phyloP scores from a whole-genome alignment of 805 yeast species.

The Candida incommunis region DNA sequence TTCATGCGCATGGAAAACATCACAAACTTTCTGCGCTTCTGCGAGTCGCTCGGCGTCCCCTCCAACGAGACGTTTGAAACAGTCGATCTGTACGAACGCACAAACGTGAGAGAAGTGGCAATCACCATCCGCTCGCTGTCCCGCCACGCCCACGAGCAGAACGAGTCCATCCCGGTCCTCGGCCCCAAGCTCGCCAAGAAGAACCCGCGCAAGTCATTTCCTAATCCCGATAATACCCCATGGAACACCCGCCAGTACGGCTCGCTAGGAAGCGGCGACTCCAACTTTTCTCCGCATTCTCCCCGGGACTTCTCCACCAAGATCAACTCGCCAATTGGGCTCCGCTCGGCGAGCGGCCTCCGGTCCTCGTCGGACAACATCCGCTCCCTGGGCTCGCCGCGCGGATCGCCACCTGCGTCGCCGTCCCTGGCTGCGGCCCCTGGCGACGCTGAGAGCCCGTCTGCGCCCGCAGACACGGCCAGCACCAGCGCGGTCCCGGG shows the following conservation, averaged over 20 bases:
- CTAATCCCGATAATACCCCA: conserved; percentile 30
- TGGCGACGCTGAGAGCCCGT: no score
- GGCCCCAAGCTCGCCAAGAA: conserved; percentile 40
- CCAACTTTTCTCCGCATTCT: neutral
- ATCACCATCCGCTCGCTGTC: conserved; percentile 63
- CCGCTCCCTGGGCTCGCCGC: no score
- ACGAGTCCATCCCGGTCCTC: conserved; percentile 36
- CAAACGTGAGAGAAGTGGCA: conserved; percentile 70
- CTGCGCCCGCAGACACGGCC: no score
- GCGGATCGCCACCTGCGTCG: no score
- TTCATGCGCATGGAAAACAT: conserved; percentile 80
- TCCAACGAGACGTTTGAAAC: conserved; percentile 76
- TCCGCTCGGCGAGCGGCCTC: neutral
- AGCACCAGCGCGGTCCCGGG: no score
- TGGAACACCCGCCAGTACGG: conserved; percentile 54
- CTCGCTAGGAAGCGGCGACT: conserved; percentile 42
- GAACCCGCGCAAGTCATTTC: conserved; percentile 18
- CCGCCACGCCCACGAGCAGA: conserved; percentile 44
- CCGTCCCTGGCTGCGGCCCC: no score
- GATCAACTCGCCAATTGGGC: neutral
- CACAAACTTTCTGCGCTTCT: conserved; percentile 49
- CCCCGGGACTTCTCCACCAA: neutral
- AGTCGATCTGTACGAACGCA: conserved; percentile 52
- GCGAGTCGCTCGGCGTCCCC: conserved; percentile 54
- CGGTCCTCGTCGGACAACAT: no score